Evolutionary conservation across 2,329 filamentous ascomycete genomes (phyloP), one percentile per base, ranked within the genome.

Genomic region (Madurella mycetomatis): DNA sequence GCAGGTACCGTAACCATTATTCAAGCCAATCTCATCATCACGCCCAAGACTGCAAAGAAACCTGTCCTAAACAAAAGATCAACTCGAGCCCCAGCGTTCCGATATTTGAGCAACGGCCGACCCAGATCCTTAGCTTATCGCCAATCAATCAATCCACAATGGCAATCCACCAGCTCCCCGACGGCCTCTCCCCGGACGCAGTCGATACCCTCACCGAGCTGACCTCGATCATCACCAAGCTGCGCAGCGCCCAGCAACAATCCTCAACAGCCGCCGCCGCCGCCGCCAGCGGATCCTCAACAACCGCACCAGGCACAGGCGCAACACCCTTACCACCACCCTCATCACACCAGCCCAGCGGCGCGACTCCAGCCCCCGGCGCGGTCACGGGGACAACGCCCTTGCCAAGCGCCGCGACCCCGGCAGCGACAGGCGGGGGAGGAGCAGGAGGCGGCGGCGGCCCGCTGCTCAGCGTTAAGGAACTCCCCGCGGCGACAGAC

Each of bases 191-290:
- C 47, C 88, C 92, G 30, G 86, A 92, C 70, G 84, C 84, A 47
- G 90, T 96, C 73, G 92, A 96, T 75, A 83, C 90, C 62, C 81
- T 95, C 51, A 90, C 91, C 25, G 84, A 91, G 65, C 83, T 96
- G 51, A 86, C 90, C 65, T 79, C 84, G 55, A 83, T 95, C 62
- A 83, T 96, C 57, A 78, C 84, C 61, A 88, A 88, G 48, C 81
- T 96, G 16, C 83, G 88, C 62, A 76, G 74, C 67, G 56, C 65
- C 62, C 63, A 51, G n/a, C 52, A 52, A n/a, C 49, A 74, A 65
- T 68, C 72, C 44, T 70, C 71, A 47, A 51, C 45, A 43, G 68
- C 69, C 5, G 4, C 31, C 34, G 34, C 4, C 4, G 34, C 4
- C 31, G 31, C 30, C 47, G 15, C 51, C 25, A 16, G 41, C 37